Evolutionary conservation across 768 basidiomycete genomes (phyloP), one percentile per base, ranked within the genome.

Genomic region (Kwoniella sp.): DNA sequence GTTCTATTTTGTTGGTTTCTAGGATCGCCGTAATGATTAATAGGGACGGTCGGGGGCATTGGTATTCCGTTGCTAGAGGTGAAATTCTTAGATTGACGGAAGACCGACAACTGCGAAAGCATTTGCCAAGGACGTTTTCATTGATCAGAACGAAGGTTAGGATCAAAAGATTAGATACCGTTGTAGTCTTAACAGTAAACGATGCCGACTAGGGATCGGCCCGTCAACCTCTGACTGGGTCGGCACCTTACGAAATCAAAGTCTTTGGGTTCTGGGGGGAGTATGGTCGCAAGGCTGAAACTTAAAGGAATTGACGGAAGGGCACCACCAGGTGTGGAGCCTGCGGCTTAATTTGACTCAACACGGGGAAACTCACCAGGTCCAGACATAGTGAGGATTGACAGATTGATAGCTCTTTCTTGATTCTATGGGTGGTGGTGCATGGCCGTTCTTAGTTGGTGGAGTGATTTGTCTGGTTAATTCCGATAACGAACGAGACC

Each of bases 391-490:
- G 86, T 83, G 84, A 85, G 84, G 85, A 85, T 85, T 85, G 86
- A 87, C 85, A 87, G 86, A 87, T 86, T 87, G 87, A 87, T 86
- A 87, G 86, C 86, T 88, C 87, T 88, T 88, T 87, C 86, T 84
- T 86, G 86, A 87, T 86, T 87, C 85, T 85, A 86, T 88, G 86
- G 87, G 87, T 88, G 87, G 87, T 88, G 87, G 87, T 88, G 87
- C 87, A 88, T 88, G 87, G 88, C 87, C 86, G 85, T 88, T 88
- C 87, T 88, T 88, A 88, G 87, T 88, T 88, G 85, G 69, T 86
- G 82, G 88, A 90, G 88, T 89, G 89, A 90, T 90, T 90, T 90
- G 89, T 90, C 90, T 90, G 89, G 88, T 90, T 90, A 90, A 90
- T 90, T 90, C 88, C 86, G 88, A 90, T 90, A 89, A 89, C 86